Conservation (phyloP, 495 filamentous ascomycete genomes). For the Apiosordaria backusii region DNA sequence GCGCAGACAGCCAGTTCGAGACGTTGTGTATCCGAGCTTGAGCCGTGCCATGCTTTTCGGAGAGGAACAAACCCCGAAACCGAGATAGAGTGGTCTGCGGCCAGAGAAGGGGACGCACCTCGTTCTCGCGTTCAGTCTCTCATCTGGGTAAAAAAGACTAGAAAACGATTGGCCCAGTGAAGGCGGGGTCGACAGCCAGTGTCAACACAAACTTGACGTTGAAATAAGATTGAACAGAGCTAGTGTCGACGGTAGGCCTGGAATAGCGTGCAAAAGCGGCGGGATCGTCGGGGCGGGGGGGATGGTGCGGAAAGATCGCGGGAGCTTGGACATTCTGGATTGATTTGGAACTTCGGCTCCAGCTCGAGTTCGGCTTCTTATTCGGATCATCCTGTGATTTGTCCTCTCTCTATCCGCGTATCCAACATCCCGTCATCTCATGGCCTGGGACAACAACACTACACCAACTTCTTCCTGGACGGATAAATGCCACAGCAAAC, state of each 20-base stretch:
- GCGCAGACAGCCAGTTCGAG: constrained; percentile 27
- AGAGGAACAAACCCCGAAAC: background rate
- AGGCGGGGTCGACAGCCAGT: too few species aligned
- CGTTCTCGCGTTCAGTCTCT: too few species aligned
- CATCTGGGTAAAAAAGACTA: too few species aligned
- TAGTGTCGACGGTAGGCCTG: background rate
- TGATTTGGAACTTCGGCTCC: background rate
- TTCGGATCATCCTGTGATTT: background rate
- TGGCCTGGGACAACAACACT: background rate
- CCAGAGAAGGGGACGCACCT: too few species aligned
- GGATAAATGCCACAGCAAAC: background rate
- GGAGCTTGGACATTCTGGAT: background rate
- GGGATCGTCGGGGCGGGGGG: background rate
- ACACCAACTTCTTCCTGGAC: background rate
- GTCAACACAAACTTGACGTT: background rate
- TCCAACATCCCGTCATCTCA: too few species aligned
- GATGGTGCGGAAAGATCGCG: background rate
- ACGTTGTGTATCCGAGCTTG: constrained; percentile 33
- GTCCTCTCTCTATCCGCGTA: background rate
- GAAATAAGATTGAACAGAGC: background rate
- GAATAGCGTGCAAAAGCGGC: background rate
- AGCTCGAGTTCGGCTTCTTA: background rate
- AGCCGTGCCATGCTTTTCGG: constrained; percentile 21
- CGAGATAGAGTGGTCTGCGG: too few species aligned
- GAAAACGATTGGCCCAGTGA: too few species aligned